A percentile compares a stretch with the other conserved stretches of the same genome.
Conservation (phyloP, 108 stramenopile genomes). For the Fragilaria crotonensis region DNA sequence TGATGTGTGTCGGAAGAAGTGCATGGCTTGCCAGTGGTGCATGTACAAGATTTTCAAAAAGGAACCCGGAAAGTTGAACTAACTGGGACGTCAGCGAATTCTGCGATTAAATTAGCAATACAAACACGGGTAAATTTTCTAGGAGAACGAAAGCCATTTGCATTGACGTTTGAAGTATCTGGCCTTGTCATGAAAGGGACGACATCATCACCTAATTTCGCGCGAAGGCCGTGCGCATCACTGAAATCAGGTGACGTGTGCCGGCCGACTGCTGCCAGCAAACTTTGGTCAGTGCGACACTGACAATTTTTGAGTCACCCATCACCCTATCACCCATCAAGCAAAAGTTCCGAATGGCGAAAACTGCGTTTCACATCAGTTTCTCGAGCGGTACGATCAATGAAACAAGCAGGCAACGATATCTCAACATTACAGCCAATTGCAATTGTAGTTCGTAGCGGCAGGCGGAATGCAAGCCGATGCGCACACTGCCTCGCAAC, state of each 20-base stretch:
- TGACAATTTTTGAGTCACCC: neutral
- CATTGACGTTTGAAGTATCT: too few species aligned
- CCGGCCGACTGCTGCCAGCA: neutral
- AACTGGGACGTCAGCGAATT: neutral
- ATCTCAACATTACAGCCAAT: too few species aligned
- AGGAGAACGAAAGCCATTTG: too few species aligned
- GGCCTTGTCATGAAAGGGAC: neutral
- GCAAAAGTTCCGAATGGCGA: too few species aligned
- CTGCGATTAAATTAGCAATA: neutral
- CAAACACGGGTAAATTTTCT: neutral
- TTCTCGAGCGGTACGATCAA: neutral
- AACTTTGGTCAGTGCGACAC: neutral
- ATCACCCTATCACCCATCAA: neutral
- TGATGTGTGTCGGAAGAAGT: neutral
- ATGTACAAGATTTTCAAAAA: neutral
- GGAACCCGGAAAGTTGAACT: neutral
- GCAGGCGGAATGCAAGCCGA: too few species aligned
- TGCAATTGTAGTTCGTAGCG: too few species aligned
- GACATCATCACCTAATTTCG: slow-evolving; percentile 14
- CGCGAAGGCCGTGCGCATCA: slow-evolving; percentile 45
- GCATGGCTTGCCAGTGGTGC: neutral
- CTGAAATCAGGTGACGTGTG: slow-evolving; percentile 12
- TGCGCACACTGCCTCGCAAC: too few species aligned
- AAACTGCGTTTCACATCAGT: too few species aligned
- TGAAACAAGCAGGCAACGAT: too few species aligned